Base-by-base conservation (phyloP, 257 asterid species). In the Solanum paucissectum region DNA sequence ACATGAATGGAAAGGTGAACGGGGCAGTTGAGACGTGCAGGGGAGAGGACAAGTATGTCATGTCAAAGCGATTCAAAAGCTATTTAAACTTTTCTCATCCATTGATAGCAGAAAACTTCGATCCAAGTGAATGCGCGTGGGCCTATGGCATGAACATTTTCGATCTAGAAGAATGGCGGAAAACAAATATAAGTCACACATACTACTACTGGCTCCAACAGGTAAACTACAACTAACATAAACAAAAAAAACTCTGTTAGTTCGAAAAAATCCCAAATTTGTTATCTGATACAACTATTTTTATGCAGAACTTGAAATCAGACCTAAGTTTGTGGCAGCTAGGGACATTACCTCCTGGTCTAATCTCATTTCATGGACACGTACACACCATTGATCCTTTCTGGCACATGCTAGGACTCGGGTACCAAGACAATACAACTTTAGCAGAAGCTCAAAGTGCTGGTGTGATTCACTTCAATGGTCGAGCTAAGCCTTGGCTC, bases 401-500 rank as follows among this genome's bases (percentile, higher is more conserved):
- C 77, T 95, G 99, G 99, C 98, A 97, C 94, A 95, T 95, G 98
- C 92, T 95, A 38, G 99, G 99, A 86, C 93, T 97, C 20, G 99
- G 99, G 3, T 97, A 97, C 90, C 98, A 97, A 89, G 98, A 94
- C 16, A 95, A 94, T 88, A 95, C 98, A 33, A 93, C 95, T 37
- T 36, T 93, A 75, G 92, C 90, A 58, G 94, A 91, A 83, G 98
- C 97, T 89, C 92, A 92, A 90, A 91, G 88, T 83, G 99, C 99
- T 18, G 99, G 94, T 9, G 99, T 96, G 25, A 79, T 95, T 89
- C 99, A 97, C 90, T 95, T 93, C 88, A 97, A 97, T 81, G 99
- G 99, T 64, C 91, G 98, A 93, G 98, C 99, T 87, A 97, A 97
- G 93, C 99, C 99, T 86, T 97, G 99, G 99, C 94, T 97, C 12